Evolutionary conservation across 495 filamentous ascomycete species (phyloP).

Genomic region (Physcia stellaris): DNA sequence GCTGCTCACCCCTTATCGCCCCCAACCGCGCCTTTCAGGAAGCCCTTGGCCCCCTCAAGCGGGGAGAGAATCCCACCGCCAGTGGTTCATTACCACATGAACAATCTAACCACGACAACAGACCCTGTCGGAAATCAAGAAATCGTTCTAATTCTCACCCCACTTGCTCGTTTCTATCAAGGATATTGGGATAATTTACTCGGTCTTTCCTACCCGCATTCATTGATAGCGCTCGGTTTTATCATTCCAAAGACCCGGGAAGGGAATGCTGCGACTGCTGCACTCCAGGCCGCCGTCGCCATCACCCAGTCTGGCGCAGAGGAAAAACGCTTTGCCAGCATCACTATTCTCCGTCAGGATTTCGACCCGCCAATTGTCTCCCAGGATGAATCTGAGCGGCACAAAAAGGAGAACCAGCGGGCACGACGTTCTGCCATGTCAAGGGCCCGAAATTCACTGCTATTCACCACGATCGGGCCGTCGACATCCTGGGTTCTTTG

Average conservation of each 20-base stretch:
- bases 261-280: constrained; percentile 67
- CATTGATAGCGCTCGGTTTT: constrained; percentile 88
- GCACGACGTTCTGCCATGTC: constrained; percentile 77
- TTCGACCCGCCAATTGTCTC: constrained; percentile 70
- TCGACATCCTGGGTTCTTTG: constrained; percentile 91
- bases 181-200: constrained; percentile 94
- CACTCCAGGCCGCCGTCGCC: constrained; percentile 70
- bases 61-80: constrained; percentile 56
- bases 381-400: constrained; percentile 77
- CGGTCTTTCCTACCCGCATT: constrained; percentile 75
- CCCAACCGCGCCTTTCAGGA: constrained; percentile 70
- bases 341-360: constrained; percentile 91
- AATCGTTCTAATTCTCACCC: constrained; percentile 81
- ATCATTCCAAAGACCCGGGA: constrained; percentile 86
- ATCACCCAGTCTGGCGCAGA: constrained; percentile 70
- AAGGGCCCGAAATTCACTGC: constrained; percentile 77
- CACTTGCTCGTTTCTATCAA: constrained; percentile 83
- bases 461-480: constrained; percentile 97
- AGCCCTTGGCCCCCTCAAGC: constrained; percentile 41
- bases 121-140: constrained; percentile 66
- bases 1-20: constrained; percentile 67
- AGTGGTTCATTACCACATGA: constrained; percentile 89
- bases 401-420: constrained; percentile 83
- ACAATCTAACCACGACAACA: constrained; percentile 71
- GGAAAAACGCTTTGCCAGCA: constrained; percentile 71